Conservation (phyloP, 495 filamentous ascomycete genomes). For the Venustampulla echinocandica region DNA sequence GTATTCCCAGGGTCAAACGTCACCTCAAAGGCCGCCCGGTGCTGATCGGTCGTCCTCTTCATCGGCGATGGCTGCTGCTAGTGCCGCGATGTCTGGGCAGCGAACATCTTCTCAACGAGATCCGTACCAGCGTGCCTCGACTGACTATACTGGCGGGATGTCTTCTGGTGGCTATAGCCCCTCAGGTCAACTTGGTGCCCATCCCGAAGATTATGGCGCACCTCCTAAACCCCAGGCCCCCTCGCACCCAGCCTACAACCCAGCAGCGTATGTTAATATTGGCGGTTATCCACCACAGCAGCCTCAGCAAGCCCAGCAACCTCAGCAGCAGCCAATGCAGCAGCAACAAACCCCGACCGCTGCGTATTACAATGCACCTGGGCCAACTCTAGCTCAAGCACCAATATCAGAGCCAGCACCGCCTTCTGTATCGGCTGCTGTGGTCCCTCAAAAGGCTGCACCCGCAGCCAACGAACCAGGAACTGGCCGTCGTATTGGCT, state of each 20-base stretch:
- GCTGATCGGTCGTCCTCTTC: conserved; percentile 36
- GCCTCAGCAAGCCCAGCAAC: not conserved
- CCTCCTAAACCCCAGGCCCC: conserved; percentile 36
- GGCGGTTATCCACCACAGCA: conserved; percentile 28
- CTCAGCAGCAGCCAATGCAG: conserved; percentile 26
- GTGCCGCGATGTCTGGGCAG: conserved; percentile 37
- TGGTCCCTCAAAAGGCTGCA: conserved; percentile 39
- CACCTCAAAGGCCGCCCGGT: conserved; percentile 30
- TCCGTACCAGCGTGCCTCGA: conserved; percentile 33
- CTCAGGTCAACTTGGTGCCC: conserved; percentile 4
- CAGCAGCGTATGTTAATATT: conserved; percentile 60
- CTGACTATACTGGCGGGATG: conserved; percentile 36
- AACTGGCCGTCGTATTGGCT: conserved; percentile 70
- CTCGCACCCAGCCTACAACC: conserved; percentile 61
- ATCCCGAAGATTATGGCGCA: conserved; percentile 36
- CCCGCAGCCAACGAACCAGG: conserved; percentile 54
- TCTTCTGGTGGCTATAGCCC: conserved; percentile 20
- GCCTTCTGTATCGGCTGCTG: conserved; percentile 24
- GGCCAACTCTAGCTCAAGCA: not conserved
- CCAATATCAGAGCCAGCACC: conserved; percentile 19
- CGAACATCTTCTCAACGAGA: conserved; percentile 26
- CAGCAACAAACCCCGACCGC: conserved; percentile 11
- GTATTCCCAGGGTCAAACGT: conserved; percentile 30
- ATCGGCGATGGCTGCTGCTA: conserved; percentile 38
- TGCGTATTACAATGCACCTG: not conserved